Evolutionary conservation across 257 asterid species (phyloP), one percentile per base, ranked within the genome.

Genomic region (Fraxinus anomala): DNA sequence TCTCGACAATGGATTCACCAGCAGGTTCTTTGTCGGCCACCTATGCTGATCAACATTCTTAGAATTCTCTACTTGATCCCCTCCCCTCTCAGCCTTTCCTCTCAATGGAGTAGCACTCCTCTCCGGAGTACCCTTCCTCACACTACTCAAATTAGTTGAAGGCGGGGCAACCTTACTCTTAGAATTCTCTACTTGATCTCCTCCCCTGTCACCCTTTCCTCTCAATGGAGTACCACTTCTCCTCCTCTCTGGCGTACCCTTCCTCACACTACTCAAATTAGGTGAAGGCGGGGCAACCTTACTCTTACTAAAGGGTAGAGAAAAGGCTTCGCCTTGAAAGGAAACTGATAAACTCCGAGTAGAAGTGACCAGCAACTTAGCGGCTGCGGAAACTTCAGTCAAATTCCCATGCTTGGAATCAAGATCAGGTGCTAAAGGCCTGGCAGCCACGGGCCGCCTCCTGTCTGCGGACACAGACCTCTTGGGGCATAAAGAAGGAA

Each of bases 281-380:
- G 93, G 94, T 8, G 97, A 88, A 86, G 94, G n/a, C 24, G 94
- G 96, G 69, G 96, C 82, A n/a, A 80, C 90, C 86, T 92, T 96
- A 30, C 94, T 88, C 89, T 92, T 93, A 68, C 98, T 91, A 74
- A 91, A 81, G 11, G 98, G 99, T 71, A 93, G 84, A 0, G 97
- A 89, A 85, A 88, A 93, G 26, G 97, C 82, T 82, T 91, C 99
- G 42, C 99, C 99, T 79, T 92, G 99, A 77, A 93, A 96, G 10
- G 99, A 96, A 84, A 93, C 99, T 0, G 99, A 92, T 44, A 92
- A 85, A 83, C 99, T 91, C 86, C 98, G 78, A 68, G 94, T 87
- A 31, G 98, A 94, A 42, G 96, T 92, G 30, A 96, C 89, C 33
- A 93, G 89, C 33, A 88, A 84, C 88, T 88, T 91, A 0, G 96